Base-by-base conservation (phyloP, 192 early-diverging fungal species). In the Podila epigama region DNA sequence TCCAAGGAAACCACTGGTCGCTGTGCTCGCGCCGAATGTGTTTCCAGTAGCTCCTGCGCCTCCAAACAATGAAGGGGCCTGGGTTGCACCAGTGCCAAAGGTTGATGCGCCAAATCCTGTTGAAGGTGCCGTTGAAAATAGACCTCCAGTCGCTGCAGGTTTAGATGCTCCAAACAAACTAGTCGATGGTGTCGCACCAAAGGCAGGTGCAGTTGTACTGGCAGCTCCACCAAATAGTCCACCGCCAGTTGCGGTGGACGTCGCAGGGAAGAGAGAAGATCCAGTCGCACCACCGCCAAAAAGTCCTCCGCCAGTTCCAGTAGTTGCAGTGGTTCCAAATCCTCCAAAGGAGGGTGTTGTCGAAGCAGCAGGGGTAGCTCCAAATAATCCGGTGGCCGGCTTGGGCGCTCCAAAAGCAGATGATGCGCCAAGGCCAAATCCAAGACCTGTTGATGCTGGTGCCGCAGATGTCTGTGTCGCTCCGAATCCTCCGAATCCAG, bases 401-500 rank as follows among this genome's bases (percentile, higher is more conserved):
- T 77, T 83, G 29, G 63, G 41, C 2, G 81, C 75, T 1, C 69
- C 68, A 41, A 66, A 72, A 13, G 59, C 58, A 1, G 58, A 41
- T 33, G 66, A 5, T 33, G 57, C 54, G 40, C 41, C 40, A 28
- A 63, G 18, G 48, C 82, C 78, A 44, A 80, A 81, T 28, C 71
- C 64, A 5, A 77, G 64, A 16, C 66, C 69, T 3, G 75, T 66
- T 4, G 80, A 58, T 13, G 69, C 52, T 39, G 78, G 69, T n/a
- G 68, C 65, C 5, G 68, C 20, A 18, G 68, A 63, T 25, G 69
- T 59, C 22, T 57, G 58, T 2, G 80, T 51, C 1, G 72, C 50
- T 4, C 87, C 87, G 63, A 86, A 86, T 58, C 79, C 84, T 50
- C 84, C 85, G 54, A 84, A 82, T 41, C 42, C 72, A 35, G 68